Evolutionary conservation across 2,329 filamentous ascomycete species (phyloP).

Genomic region (Monilinia fructicola): DNA sequence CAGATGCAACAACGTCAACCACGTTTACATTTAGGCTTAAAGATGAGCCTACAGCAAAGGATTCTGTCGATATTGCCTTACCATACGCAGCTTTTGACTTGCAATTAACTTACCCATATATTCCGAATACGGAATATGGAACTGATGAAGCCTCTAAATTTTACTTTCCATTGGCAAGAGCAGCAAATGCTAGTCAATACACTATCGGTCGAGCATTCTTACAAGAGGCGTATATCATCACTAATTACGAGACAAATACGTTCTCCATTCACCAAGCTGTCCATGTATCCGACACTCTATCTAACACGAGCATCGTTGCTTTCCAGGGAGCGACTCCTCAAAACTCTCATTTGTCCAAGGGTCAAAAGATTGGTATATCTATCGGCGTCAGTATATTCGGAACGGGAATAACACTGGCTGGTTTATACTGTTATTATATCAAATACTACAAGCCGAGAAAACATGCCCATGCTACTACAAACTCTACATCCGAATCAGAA

Average conservation of each 20-base stretch:
- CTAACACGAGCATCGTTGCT: conserved; percentile 32
- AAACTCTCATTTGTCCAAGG: conserved; percentile 24
- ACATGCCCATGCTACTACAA: background rate
- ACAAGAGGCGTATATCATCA: conserved; percentile 42
- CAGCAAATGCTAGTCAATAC: conserved; percentile 37
- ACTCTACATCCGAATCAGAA: background rate
- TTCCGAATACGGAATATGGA: conserved; percentile 50
- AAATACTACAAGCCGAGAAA: background rate
- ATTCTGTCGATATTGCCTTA: conserved; percentile 46
- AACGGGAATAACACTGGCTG: conserved; percentile 24
- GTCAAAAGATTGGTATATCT: conserved; percentile 35
- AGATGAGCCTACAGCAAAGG: conserved; percentile 44
- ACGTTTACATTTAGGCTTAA: conserved; percentile 53
- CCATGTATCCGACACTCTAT: conserved; percentile 33
- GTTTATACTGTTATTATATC: conserved; percentile 11
- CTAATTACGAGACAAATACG: conserved; percentile 39
- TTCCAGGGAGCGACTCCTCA: conserved; percentile 23
- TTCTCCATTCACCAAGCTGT: conserved; percentile 41
- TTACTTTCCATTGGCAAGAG: conserved; percentile 41
- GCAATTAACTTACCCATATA: conserved; percentile 35
- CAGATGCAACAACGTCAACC: conserved; percentile 50
- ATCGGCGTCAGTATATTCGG: conserved; percentile 29
- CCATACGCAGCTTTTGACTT: conserved; percentile 42
- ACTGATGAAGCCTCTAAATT: conserved; percentile 41
- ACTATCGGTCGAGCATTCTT: conserved; percentile 41